Evolutionary conservation across 352 stramenopile species (phyloP).

Genomic region (Phytophthora capsici): DNA sequence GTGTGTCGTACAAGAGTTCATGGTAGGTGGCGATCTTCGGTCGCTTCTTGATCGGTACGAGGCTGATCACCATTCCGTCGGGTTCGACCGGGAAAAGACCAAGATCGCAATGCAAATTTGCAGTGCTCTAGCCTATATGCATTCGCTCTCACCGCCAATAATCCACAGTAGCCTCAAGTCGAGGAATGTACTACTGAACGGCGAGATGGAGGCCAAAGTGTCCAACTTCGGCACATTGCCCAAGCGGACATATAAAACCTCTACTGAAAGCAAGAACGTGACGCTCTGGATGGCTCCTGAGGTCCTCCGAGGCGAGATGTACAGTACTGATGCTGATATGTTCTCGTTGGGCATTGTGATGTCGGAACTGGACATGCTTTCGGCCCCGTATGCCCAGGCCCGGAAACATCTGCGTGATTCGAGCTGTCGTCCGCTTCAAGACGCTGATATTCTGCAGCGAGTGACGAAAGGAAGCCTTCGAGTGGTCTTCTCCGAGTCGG

Average conservation of each 20-base stretch:
- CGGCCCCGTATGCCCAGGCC: conserved; percentile 34
- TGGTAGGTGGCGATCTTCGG: conserved; percentile 43
- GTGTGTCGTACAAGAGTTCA: conserved; percentile 51
- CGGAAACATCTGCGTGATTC: conserved; percentile 20
- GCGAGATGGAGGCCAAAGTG: conserved; percentile 35
- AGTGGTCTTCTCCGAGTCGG: conserved; percentile 31
- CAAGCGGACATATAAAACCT: conserved; percentile 41
- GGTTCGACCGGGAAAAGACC: conserved; percentile 45
- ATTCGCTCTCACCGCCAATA: conserved; percentile 32
- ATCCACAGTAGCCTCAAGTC: conserved; percentile 45
- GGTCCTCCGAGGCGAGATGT: conserved; percentile 75
- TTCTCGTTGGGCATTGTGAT: conserved; percentile 86
- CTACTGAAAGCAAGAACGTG: conserved; percentile 39
- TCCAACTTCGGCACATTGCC: conserved; percentile 45
- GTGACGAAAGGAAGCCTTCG: conserved; percentile 41
- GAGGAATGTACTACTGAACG: conserved; percentile 34
- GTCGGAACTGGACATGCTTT: conserved; percentile 64
- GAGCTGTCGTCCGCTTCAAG: conserved; percentile 27
- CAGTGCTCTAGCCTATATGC: conserved; percentile 38
- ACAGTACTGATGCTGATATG: conserved; percentile 74
- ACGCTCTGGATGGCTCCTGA: conserved; percentile 82
- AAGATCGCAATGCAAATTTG: conserved; percentile 46
- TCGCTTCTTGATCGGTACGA: conserved; percentile 37
- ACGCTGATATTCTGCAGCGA: conserved; percentile 40
- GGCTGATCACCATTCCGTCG: conserved; percentile 12